Evolutionary conservation across 1,139 yeast species (phyloP).

Genomic region (Zygosaccharomyces pseudobailii): DNA sequence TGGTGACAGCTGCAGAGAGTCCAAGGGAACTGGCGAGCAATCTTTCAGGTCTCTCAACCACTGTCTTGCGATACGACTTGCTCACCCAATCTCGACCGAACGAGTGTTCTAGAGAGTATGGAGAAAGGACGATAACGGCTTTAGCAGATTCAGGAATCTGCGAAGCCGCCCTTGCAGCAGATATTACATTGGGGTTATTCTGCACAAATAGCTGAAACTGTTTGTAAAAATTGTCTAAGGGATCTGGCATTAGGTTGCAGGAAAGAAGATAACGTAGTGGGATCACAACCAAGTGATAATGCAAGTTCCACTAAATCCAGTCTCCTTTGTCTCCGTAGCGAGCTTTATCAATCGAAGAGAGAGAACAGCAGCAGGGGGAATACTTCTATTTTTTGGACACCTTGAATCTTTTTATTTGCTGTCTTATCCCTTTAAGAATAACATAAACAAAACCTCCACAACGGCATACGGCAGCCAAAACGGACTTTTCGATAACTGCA

Average conservation of each 20-base stretch:
- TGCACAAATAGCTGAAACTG: constrained; percentile 47
- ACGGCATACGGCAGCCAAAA: not conserved
- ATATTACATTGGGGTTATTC: constrained; percentile 52
- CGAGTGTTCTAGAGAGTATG: constrained; percentile 60
- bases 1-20: constrained; percentile 67
- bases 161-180: constrained; percentile 44
- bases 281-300: not conserved
- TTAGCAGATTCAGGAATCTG: constrained; percentile 42
- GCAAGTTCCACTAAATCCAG: not conserved
- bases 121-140: constrained; percentile 53
- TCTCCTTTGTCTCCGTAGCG: not conserved
- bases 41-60: constrained; percentile 83
- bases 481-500: not conserved
- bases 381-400: not conserved
- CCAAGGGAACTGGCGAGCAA: constrained; percentile 73
- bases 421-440: constrained; percentile 4
- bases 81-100: constrained; percentile 77
- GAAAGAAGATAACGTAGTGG: not conserved
- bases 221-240: constrained; percentile 39
- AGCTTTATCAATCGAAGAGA: not conserved
- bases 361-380: not conserved
- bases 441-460: constrained; percentile 3
- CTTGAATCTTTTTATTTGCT: constrained; percentile 1
- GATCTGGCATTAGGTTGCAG: constrained; percentile 16
- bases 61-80: constrained; percentile 59